A percentile compares a stretch with the other conserved stretches of the same genome.
phyloP scores from a whole-genome alignment of 2,329 filamentous ascomycete genomes.

The Paraconiothyrium sp. region DNA sequence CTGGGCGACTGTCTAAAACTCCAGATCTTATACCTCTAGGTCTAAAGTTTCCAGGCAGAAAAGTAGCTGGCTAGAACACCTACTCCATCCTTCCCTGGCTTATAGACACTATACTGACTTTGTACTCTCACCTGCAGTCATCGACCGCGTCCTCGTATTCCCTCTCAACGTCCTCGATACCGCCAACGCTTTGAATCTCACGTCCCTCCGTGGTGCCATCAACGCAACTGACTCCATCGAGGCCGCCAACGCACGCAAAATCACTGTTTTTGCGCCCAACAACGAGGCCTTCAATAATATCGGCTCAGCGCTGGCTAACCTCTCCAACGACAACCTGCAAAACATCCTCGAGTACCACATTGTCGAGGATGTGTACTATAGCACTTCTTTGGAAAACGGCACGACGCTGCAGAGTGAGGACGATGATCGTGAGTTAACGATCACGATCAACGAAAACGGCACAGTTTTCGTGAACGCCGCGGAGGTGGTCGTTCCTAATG shows the following conservation, averaged over 20 bases:
- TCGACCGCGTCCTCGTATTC: conserved; percentile 55
- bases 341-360: conserved; percentile 72
- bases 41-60: too few species aligned
- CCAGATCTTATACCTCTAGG: too few species aligned
- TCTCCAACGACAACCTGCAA: conserved; percentile 60
- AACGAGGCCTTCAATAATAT: conserved; percentile 69
- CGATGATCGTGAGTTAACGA: conserved; percentile 51
- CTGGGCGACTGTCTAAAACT: too few species aligned
- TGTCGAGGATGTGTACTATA: conserved; percentile 66
- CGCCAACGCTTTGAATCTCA: conserved; percentile 48
- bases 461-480: conserved; percentile 57
- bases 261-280: conserved; percentile 73
- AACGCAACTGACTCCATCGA: conserved; percentile 51
- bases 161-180: conserved; percentile 45
- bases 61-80: too few species aligned
- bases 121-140: conserved; percentile 31
- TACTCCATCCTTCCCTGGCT: too few species aligned
- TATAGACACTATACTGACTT: too few species aligned
- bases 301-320: conserved; percentile 60
- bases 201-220: conserved; percentile 54
- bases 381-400: conserved; percentile 54
- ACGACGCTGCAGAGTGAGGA: conserved; percentile 47
- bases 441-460: conserved; percentile 46
- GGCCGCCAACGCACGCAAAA: conserved; percentile 55
- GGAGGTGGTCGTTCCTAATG: conserved; percentile 52